A percentile compares a stretch with the other conserved stretches of the same genome.
Evolutionary conservation across 2,329 filamentous ascomycete species (phyloP).

Genomic region (Ascochyta koolunga): DNA sequence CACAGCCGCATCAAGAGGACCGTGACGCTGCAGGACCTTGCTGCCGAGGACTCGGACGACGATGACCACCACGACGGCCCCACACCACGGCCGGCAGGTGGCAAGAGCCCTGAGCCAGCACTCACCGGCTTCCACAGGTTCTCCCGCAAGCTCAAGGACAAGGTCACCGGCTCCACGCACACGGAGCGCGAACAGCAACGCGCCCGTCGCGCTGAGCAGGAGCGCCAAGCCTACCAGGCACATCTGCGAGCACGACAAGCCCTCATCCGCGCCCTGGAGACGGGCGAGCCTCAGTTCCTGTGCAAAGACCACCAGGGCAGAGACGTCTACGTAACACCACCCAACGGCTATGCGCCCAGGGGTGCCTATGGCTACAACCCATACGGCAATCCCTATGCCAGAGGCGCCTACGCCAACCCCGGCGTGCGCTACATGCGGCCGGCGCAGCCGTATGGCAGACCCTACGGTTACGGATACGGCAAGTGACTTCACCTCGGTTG

Average conservation of each 20-base stretch:
- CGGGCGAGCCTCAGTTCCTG: slow-evolving; percentile 62
- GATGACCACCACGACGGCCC: slow-evolving; percentile 30
- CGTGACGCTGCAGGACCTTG: slow-evolving; percentile 52
- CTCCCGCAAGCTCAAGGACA: slow-evolving; percentile 65
- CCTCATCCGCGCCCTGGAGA: slow-evolving; percentile 58
- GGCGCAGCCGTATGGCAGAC: slow-evolving; percentile 52
- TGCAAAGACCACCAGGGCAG: slow-evolving; percentile 60
- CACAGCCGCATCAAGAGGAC: slow-evolving; percentile 49
- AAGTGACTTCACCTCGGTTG: background rate
- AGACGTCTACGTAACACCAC: slow-evolving; percentile 65
- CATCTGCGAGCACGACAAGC: slow-evolving; percentile 59
- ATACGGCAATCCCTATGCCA: slow-evolving; percentile 53
- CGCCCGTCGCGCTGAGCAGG: slow-evolving; percentile 54
- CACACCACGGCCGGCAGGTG: slow-evolving; percentile 10
- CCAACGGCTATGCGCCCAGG: slow-evolving; percentile 54
- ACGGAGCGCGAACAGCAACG: slow-evolving; percentile 58
- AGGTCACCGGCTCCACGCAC: slow-evolving; percentile 63
- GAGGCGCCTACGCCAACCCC: slow-evolving; percentile 54
- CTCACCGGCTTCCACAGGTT: slow-evolving; percentile 52
- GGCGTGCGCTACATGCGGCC: slow-evolving; percentile 59
- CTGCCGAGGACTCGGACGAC: slow-evolving; percentile 50
- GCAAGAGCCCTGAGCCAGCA: slow-evolving; percentile 18
- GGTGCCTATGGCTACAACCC: slow-evolving; percentile 46
- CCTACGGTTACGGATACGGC: slow-evolving; percentile 47
- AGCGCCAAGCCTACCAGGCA: slow-evolving; percentile 58